Evolutionary conservation across 805 yeast species (phyloP).

Genomic region (Yamadazyma insecticola): DNA sequence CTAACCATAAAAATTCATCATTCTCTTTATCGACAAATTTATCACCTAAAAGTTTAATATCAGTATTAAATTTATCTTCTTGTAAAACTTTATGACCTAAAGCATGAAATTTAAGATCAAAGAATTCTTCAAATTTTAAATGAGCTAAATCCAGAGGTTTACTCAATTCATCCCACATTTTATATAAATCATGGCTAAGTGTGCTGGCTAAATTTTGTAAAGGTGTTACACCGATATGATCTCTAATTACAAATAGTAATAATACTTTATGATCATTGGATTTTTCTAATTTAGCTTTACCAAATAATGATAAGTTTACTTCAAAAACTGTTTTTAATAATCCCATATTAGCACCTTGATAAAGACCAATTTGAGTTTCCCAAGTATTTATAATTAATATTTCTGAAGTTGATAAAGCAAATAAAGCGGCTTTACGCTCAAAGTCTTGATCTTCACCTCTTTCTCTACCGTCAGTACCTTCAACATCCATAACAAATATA

Average conservation of each 20-base stretch:
- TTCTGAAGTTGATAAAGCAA: conserved; percentile 90
- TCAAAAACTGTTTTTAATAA: conserved; percentile 92
- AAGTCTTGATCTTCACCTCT: conserved; percentile 98
- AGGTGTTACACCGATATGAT: conserved; percentile 86
- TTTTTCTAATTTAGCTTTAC: conserved; percentile 39
- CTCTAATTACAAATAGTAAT: conserved; percentile 84
- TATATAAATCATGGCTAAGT: conserved; percentile 62
- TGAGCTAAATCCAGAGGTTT: conserved; percentile 65
- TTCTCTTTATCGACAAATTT: conserved; percentile 41
- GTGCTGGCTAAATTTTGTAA: conserved; percentile 65
- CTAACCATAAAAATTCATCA: conserved; percentile 48
- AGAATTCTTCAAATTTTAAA: conserved; percentile 64
- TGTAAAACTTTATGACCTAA: conserved; percentile 83
- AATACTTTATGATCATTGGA: conserved; percentile 53
- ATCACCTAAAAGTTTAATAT: conserved; percentile 61
- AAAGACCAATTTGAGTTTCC: conserved; percentile 96
- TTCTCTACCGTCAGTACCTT: conserved; percentile 97
- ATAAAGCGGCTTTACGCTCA: conserved; percentile 92
- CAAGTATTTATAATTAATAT: conserved; percentile 88
- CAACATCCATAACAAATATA: conserved; percentile 90
- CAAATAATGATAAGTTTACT: conserved; percentile 84
- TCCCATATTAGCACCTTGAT: conserved; percentile 98
- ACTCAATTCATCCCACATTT: conserved; percentile 72
- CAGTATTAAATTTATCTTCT: conserved; percentile 61
- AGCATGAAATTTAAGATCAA: conserved; percentile 77